phyloP scores from a whole-genome alignment of 495 filamentous ascomycete genomes.

The Neurospora cerealis region DNA sequence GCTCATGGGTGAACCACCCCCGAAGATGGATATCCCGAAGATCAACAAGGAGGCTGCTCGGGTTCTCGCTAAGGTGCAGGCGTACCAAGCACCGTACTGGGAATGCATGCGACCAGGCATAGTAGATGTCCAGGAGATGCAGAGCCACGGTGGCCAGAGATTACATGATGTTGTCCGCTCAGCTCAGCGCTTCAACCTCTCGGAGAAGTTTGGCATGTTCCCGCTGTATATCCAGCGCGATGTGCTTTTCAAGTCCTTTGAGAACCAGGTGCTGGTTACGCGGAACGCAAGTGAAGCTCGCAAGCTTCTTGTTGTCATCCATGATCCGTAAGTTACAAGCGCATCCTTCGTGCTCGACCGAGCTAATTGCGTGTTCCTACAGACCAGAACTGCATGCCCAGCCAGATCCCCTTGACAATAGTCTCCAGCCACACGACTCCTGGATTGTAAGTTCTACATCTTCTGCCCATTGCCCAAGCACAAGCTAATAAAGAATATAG shows the following conservation, averaged over 20 bases:
- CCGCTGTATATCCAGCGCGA: conserved; percentile 64
- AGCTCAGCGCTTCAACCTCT: conserved; percentile 60
- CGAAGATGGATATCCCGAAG: conserved; percentile 44
- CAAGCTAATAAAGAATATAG: conserved; percentile 41
- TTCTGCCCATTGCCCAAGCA: background rate
- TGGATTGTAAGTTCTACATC: conserved; percentile 62
- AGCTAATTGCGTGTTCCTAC: conserved; percentile 10
- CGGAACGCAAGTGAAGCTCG: conserved; percentile 24
- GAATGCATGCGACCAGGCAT: conserved; percentile 47
- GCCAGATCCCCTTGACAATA: conserved; percentile 57
- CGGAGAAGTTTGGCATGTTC: conserved; percentile 62
- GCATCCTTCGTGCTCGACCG: no score
- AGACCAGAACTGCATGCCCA: conserved; percentile 64
- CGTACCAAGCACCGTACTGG: conserved; percentile 48
- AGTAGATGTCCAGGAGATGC: conserved; percentile 32
- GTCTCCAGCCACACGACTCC: conserved; percentile 69
- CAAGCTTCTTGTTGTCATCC: conserved; percentile 65
- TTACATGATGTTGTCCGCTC: conserved; percentile 61
- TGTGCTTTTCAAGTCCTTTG: conserved; percentile 63
- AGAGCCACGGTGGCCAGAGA: conserved; percentile 20
- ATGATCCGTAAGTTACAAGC: conserved; percentile 56
- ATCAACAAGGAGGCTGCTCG: conserved; percentile 40
- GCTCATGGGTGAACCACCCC: conserved; percentile 89
- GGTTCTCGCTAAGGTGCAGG: conserved; percentile 40
- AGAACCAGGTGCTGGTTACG: conserved; percentile 85